These are phyloP conservation scores for Gyromitra esculenta DNA, from an alignment of 2,329 filamentous ascomycete genomes.

Conservation along the genomic window DNA sequence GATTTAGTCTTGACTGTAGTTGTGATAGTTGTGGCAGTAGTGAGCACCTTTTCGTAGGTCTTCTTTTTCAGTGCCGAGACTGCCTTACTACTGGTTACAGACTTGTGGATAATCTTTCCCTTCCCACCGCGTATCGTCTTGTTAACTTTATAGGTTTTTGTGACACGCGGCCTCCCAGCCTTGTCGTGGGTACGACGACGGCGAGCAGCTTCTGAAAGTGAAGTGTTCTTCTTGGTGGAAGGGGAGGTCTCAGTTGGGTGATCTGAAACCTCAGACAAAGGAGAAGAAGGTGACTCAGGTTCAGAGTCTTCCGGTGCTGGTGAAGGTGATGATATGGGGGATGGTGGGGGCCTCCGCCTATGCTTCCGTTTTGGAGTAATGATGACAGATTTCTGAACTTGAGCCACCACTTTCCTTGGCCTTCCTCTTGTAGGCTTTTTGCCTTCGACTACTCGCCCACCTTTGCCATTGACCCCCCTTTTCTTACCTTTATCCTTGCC, in stretches of 20 bases:
- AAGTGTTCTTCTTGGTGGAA: conserved; percentile 37
- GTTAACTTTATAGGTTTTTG: conserved; percentile 52
- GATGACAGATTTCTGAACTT: conserved; percentile 43
- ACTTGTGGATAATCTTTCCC: conserved; percentile 40
- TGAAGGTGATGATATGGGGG: conserved; percentile 39
- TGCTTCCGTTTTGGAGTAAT: conserved; percentile 46
- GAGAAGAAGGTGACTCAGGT: conserved; percentile 18
- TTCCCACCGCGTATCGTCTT: conserved; percentile 53
- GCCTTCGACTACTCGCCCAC: conserved; percentile 16
- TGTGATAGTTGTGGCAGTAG: conserved; percentile 6
- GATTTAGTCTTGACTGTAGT: conserved; percentile 34
- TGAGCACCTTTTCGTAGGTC: conserved; percentile 40
- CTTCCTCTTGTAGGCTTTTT: conserved; percentile 50
- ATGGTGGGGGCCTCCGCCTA: conserved; percentile 28
- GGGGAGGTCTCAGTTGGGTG: conserved; percentile 41
- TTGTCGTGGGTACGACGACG: conserved; percentile 42
- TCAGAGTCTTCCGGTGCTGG: conserved; percentile 39
- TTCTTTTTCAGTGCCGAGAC: conserved; percentile 36
- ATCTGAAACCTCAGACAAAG: conserved; percentile 36
- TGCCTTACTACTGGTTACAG: conserved; percentile 36
- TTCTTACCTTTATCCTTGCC: conserved; percentile 29
- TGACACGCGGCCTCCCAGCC: conserved; percentile 45
- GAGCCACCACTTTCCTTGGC: conserved; percentile 38
- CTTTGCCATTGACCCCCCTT: conserved; percentile 42
- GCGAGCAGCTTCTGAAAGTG: conserved; percentile 40